Conservation (phyloP, 2,329 filamentous ascomycete species). For the Fusarium sp. region DNA sequence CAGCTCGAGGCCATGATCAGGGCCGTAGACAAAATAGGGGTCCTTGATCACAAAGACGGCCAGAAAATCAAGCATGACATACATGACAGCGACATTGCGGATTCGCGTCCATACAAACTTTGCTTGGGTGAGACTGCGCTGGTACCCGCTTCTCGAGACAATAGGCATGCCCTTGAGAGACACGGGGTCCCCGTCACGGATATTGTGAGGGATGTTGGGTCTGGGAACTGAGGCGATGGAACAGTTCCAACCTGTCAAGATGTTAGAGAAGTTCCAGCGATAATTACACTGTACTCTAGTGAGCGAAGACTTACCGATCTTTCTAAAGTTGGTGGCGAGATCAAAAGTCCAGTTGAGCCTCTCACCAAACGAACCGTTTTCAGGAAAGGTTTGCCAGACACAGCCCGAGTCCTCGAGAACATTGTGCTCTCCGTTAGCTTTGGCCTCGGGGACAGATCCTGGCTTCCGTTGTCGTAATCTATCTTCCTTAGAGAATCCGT, state of each 20-base stretch:
- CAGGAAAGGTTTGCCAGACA: constrained; percentile 71
- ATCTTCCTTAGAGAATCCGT: constrained; percentile 5
- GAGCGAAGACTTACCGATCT: constrained; percentile 58
- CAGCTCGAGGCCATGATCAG: constrained; percentile 51
- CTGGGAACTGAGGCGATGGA: constrained; percentile 64
- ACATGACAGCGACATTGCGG: constrained; percentile 64
- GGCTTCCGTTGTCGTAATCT: constrained; percentile 36
- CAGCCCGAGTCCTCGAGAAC: constrained; percentile 58
- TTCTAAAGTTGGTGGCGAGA: constrained; percentile 66
- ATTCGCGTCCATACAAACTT: constrained; percentile 62
- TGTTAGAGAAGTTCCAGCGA: not conserved
- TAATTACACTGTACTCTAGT: not conserved
- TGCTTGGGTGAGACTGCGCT: constrained; percentile 55
- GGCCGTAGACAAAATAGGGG: constrained; percentile 77
- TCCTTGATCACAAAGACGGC: constrained; percentile 80
- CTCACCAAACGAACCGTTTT: constrained; percentile 58
- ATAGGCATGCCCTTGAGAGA: constrained; percentile 57
- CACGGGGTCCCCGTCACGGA: constrained; percentile 52
- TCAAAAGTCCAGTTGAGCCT: constrained; percentile 69
- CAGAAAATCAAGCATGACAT: constrained; percentile 76
- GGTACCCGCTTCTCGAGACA: constrained; percentile 60
- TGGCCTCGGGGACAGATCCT: not conserved
- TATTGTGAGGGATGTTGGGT: constrained; percentile 53
- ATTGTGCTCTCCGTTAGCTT: not conserved
- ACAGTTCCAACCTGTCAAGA: constrained; percentile 66